Percentiles rank a stretch among this genome's conserved stretches.
phyloP scores from a whole-genome alignment of 805 yeast genomes.

The Sugiyamaella marilandica region DNA sequence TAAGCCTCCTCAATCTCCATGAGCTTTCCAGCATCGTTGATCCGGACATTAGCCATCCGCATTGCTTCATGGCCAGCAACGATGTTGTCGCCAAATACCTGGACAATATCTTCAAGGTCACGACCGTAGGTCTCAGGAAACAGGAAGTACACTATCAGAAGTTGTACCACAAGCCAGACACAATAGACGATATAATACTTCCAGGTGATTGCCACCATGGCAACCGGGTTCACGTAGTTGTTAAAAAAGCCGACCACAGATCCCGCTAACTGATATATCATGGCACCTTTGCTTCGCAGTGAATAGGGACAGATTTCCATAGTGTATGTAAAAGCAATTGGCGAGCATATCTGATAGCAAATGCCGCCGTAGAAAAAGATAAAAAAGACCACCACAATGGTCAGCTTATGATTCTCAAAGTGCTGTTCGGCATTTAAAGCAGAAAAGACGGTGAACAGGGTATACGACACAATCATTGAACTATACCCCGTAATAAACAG shows the following conservation, averaged over 20 bases:
- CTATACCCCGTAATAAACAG: constrained; percentile 14
- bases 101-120: constrained; percentile 34
- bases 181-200: constrained; percentile 40
- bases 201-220: constrained; percentile 40
- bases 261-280: constrained; percentile 25
- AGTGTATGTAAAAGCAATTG: constrained; percentile 15
- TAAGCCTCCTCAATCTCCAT: not conserved
- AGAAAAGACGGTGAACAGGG: constrained; percentile 32
- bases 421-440: constrained; percentile 39
- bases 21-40: not conserved
- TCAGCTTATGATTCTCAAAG: constrained; percentile 38
- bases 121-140: constrained; percentile 41
- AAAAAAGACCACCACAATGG: constrained; percentile 45
- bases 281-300: constrained; percentile 40
- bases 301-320: constrained; percentile 22
- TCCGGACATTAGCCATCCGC: not conserved
- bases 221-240: constrained; percentile 36
- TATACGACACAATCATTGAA: constrained; percentile 15
- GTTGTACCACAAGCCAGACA: constrained; percentile 28
- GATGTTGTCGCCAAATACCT: not conserved
- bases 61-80: not conserved
- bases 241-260: constrained; percentile 25
- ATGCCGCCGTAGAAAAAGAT: constrained; percentile 36
- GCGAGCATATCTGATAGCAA: constrained; percentile 15
- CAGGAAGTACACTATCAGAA: constrained; percentile 31